phyloP scores from a whole-genome alignment of 352 stramenopile genomes.

The Globisporangium mamillatum region DNA sequence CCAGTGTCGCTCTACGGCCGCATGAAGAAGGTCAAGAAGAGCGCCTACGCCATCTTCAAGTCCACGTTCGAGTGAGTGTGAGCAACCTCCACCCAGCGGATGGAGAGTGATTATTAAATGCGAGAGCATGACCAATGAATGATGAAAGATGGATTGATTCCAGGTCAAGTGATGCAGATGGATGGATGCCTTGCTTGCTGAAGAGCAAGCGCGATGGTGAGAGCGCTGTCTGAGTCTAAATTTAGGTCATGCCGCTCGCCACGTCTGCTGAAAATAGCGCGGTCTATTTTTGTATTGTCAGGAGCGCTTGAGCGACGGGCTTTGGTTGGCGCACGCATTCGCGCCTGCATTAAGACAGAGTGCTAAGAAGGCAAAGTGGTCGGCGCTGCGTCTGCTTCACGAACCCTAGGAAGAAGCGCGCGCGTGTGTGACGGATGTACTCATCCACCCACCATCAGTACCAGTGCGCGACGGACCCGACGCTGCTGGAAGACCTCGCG shows the following conservation, averaged over 20 bases:
- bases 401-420: neutral
- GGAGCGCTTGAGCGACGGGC: neutral
- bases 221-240: neutral
- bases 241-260: neutral
- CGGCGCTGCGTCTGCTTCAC: neutral
- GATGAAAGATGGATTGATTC: neutral
- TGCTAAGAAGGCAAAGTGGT: neutral
- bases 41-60: conserved; percentile 79
- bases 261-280: neutral
- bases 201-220: neutral
- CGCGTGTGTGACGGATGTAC: neutral
- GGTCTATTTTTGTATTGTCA: no score
- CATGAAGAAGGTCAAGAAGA: conserved; percentile 85
- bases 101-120: neutral
- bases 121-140: neutral
- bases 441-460: neutral
- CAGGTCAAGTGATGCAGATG: neutral
- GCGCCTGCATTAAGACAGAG: neutral
- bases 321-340: neutral
- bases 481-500: conserved; percentile 40
- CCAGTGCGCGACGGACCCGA: conserved; percentile 12
- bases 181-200: neutral
- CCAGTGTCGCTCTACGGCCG: conserved; percentile 64
- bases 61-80: conserved; percentile 68
- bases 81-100: neutral